These are phyloP conservation scores for Roridomyces roridus DNA, from an alignment of 768 basidiomycete genomes.

Conservation along the genomic window DNA sequence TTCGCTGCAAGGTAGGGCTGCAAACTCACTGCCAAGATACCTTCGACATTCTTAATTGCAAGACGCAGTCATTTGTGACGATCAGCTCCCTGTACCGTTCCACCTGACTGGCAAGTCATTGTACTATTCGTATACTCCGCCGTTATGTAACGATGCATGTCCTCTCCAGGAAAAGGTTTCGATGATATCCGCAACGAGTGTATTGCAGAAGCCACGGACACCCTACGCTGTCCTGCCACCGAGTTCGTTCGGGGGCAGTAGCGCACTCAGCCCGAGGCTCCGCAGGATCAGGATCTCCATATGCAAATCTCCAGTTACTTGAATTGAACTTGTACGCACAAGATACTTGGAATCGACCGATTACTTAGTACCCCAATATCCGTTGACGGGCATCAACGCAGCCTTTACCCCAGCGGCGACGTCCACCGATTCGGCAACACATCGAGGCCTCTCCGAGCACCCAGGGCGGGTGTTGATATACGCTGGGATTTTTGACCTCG, in stretches of 20 bases:
- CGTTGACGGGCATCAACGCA: conserved; percentile 44
- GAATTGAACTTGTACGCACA: conserved; percentile 51
- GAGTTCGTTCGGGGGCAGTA: background rate
- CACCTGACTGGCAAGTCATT: conserved; percentile 36
- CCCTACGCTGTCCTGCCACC: conserved; percentile 16
- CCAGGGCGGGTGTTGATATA: conserved; percentile 58
- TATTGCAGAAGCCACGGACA: conserved; percentile 18
- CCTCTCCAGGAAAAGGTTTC: conserved; percentile 15
- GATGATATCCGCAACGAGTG: conserved; percentile 23
- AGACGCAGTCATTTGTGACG: conserved; percentile 45
- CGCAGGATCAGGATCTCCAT: background rate
- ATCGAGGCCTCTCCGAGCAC: conserved; percentile 56
- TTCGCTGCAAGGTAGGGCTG: conserved; percentile 49
- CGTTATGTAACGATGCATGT: conserved; percentile 24
- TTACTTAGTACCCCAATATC: conserved; percentile 43
- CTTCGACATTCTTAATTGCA: conserved; percentile 50
- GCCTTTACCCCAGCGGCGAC: conserved; percentile 51
- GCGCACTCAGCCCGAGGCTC: no score
- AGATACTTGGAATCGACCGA: conserved; percentile 52
- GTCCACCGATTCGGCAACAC: conserved; percentile 40
- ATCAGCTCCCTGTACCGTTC: conserved; percentile 30
- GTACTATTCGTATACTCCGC: conserved; percentile 9
- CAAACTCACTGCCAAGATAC: conserved; percentile 47
- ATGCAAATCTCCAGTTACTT: conserved; percentile 58
- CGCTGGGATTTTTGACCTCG: conserved; percentile 56